Evolutionary conservation across 2,329 filamentous ascomycete species (phyloP).

Genomic region (Paradendryphiella salina): DNA sequence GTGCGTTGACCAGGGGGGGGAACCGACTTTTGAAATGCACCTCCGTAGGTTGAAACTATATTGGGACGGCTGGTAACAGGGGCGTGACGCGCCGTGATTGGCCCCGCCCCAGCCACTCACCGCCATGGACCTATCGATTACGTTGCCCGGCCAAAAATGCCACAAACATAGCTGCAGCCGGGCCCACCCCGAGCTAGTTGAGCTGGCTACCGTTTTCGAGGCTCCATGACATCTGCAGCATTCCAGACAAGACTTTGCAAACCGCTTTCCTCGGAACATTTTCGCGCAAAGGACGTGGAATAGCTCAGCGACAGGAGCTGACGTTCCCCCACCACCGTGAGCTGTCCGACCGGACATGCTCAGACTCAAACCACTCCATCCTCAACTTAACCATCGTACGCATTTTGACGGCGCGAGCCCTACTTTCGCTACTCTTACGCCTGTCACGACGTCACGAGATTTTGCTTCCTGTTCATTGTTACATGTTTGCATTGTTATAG

Average conservation of each 20-base stretch:
- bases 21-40: too few relatives aligned
- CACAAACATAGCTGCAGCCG: slow-evolving; percentile 25
- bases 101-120: slow-evolving; percentile 21
- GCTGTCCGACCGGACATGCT: slow-evolving; percentile 44
- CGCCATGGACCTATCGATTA: slow-evolving; percentile 28
- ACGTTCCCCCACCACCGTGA: slow-evolving; percentile 26
- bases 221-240: slow-evolving; percentile 21
- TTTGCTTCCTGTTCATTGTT: slow-evolving; percentile 16
- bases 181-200: slow-evolving; percentile 27
- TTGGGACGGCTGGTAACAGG: slow-evolving; percentile 21
- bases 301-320: slow-evolving; percentile 29
- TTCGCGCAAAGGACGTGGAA: slow-evolving; percentile 16
- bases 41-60: slow-evolving; percentile 2
- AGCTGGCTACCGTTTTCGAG: slow-evolving; percentile 28
- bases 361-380: slow-evolving; percentile 22
- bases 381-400: slow-evolving; percentile 24
- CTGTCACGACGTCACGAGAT: slow-evolving; percentile 41
- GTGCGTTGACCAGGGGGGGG: too few relatives aligned
- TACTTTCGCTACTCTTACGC: slow-evolving; percentile 22
- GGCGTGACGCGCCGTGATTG: slow-evolving; percentile 21
- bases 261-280: slow-evolving; percentile 8
- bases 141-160: slow-evolving; percentile 31
- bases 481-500: slow-evolving; percentile 13
- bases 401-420: slow-evolving; percentile 24
- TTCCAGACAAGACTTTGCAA: slow-evolving; percentile 2